Conservation (phyloP, 2,329 filamentous ascomycete species). For the Gliomastix tumulicola region DNA sequence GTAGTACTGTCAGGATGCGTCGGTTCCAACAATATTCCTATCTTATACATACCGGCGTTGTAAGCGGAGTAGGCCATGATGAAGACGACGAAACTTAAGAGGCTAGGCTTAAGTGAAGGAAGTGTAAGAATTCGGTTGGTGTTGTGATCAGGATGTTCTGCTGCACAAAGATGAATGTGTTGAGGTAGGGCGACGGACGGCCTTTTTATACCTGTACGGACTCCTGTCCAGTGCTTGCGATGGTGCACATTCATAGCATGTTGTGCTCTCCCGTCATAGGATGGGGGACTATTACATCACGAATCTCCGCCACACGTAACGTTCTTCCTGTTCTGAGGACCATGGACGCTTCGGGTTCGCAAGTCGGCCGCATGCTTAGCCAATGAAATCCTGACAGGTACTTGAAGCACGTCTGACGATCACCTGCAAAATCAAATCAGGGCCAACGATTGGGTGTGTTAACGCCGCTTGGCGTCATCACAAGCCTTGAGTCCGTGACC, state of each 20-base stretch:
- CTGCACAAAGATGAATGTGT: not conserved
- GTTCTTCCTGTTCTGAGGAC: not conserved
- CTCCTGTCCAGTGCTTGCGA: not conserved
- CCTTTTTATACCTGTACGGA: not conserved
- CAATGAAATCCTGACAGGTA: not conserved
- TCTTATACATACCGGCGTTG: not conserved
- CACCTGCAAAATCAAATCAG: too few relatives aligned
- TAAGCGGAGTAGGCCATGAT: not conserved
- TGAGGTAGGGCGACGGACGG: not conserved
- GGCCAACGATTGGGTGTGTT: too few relatives aligned
- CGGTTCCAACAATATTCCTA: not conserved
- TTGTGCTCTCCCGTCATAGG: too few relatives aligned
- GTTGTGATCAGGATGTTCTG: not conserved
- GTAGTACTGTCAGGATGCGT: not conserved
- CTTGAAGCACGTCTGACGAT: too few relatives aligned
- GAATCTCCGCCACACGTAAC: not conserved
- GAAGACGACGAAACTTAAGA: not conserved
- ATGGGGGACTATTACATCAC: too few relatives aligned
- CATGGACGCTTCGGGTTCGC: not conserved
- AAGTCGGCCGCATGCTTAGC: not conserved
- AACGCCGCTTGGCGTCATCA: too few relatives aligned
- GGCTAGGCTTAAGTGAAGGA: not conserved
- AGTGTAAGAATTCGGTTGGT: not conserved
- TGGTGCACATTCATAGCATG: not conserved
- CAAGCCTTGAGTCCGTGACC: not conserved